Evolutionary conservation across 1,284 basidiomycete genomes (phyloP).

Genomic region (Lentinula novae-zelandiae): DNA sequence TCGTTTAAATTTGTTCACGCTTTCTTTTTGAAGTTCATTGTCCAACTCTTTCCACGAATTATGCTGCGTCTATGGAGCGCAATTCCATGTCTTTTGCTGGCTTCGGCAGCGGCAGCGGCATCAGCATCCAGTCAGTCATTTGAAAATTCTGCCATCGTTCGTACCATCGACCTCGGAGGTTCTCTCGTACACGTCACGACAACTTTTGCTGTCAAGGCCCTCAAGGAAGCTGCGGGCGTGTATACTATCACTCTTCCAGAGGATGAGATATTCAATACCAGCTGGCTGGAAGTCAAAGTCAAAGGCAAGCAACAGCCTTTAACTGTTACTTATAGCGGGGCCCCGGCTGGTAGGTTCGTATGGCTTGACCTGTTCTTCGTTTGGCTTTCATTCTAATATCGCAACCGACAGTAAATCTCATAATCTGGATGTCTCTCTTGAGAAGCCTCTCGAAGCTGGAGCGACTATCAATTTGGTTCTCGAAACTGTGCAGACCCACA

Average conservation of each 20-base stretch:
- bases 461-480: conserved; percentile 72
- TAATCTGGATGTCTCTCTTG: conserved; percentile 43
- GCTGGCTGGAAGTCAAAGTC: conserved; percentile 76
- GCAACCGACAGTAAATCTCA: conserved; percentile 20
- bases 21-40: background rate
- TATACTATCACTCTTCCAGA: conserved; percentile 72
- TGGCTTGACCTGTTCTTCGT: conserved; percentile 1
- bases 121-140: conserved; percentile 44
- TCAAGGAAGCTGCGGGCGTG: conserved; percentile 54
- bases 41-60: conserved; percentile 10
- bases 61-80: conserved; percentile 42
- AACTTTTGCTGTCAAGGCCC: conserved; percentile 79
- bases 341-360: conserved; percentile 47
- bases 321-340: conserved; percentile 46
- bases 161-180: conserved; percentile 85
- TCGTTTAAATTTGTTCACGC: background rate
- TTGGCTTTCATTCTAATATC: conserved; percentile 1
- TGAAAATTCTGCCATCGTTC: conserved; percentile 84
- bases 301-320: conserved; percentile 68
- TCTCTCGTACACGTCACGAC: conserved; percentile 83
- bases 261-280: conserved; percentile 63
- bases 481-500: conserved; percentile 73
- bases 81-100: conserved; percentile 34
- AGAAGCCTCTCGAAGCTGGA: conserved; percentile 36
- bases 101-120: conserved; percentile 23